phyloP scores from a whole-genome alignment of 495 filamentous ascomycete species.

The Lasiosphaeris hirsuta region DNA sequence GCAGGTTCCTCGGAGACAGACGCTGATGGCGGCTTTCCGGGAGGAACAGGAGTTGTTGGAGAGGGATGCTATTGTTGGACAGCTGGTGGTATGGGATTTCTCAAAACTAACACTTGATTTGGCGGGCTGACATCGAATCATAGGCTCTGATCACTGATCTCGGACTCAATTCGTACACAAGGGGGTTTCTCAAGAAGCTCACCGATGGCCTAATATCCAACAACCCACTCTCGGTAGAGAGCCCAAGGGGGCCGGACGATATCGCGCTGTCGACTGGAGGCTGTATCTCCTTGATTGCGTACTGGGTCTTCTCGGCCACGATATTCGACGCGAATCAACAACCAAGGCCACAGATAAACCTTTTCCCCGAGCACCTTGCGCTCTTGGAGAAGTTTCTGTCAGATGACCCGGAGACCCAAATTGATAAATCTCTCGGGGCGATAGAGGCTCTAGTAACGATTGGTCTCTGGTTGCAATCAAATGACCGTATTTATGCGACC shows the following conservation, averaged over 20 bases:
- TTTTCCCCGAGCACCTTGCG: slow-evolving; percentile 63
- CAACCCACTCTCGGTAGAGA: slow-evolving; percentile 38
- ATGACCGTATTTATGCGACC: slow-evolving; percentile 25
- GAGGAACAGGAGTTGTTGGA: slow-evolving; percentile 60
- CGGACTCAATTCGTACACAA: slow-evolving; percentile 39
- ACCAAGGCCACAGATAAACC: slow-evolving; percentile 41
- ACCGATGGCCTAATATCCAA: slow-evolving; percentile 28
- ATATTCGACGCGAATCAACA: slow-evolving; percentile 47
- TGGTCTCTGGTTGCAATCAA: slow-evolving; percentile 48
- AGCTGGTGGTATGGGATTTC: slow-evolving; percentile 60
- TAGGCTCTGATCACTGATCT: slow-evolving; percentile 73
- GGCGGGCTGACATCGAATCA: neutral
- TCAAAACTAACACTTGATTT: neutral
- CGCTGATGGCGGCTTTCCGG: slow-evolving; percentile 59
- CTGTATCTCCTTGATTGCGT: slow-evolving; percentile 60
- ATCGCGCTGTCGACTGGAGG: slow-evolving; percentile 74
- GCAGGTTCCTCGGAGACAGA: slow-evolving; percentile 52
- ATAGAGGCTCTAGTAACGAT: slow-evolving; percentile 49
- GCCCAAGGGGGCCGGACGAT: slow-evolving; percentile 50
- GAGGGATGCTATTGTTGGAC: slow-evolving; percentile 68
- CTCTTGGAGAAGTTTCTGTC: slow-evolving; percentile 60
- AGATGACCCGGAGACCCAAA: slow-evolving; percentile 39
- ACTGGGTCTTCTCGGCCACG: slow-evolving; percentile 51
- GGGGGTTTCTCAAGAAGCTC: slow-evolving; percentile 30
- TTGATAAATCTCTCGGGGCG: slow-evolving; percentile 34